These are phyloP conservation scores for Cladosporium sp. DNA, from an alignment of 2,329 filamentous ascomycete species.

Conservation along the genomic window DNA sequence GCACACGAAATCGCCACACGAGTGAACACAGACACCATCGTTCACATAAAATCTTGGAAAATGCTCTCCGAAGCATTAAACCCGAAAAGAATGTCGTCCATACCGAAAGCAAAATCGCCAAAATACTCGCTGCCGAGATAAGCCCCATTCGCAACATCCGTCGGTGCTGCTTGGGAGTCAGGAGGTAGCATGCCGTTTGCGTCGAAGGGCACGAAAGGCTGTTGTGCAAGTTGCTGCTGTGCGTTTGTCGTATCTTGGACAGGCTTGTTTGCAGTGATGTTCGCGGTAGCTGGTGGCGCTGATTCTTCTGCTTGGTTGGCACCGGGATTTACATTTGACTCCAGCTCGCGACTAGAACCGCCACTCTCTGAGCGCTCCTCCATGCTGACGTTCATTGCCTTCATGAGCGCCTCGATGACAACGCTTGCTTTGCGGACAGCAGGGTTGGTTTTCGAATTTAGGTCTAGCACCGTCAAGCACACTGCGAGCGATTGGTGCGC, in stretches of 20 bases:
- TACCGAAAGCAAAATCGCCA: conserved; percentile 14
- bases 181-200: neutral
- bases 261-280: neutral
- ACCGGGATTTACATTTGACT: neutral
- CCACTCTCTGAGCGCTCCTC: conserved; percentile 5
- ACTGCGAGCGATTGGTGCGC: conserved; percentile 38
- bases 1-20: too few relatives aligned
- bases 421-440: conserved; percentile 43
- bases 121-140: neutral
- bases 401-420: conserved; percentile 44
- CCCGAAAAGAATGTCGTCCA: conserved; percentile 31
- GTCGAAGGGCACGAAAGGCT: neutral
- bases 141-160: neutral
- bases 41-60: conserved; percentile 11
- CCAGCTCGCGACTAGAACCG: neutral
- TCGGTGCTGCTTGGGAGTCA: neutral
- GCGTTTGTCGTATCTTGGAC: neutral
- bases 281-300: neutral
- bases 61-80: conserved; percentile 27
- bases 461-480: conserved; percentile 44
- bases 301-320: neutral
- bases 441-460: conserved; percentile 48
- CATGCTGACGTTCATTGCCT: conserved; percentile 35
- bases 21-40: too few relatives aligned
- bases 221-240: too few relatives aligned